Evolutionary conservation across 495 filamentous ascomycete species (phyloP).

Genomic region (Durotheca rogersii): DNA sequence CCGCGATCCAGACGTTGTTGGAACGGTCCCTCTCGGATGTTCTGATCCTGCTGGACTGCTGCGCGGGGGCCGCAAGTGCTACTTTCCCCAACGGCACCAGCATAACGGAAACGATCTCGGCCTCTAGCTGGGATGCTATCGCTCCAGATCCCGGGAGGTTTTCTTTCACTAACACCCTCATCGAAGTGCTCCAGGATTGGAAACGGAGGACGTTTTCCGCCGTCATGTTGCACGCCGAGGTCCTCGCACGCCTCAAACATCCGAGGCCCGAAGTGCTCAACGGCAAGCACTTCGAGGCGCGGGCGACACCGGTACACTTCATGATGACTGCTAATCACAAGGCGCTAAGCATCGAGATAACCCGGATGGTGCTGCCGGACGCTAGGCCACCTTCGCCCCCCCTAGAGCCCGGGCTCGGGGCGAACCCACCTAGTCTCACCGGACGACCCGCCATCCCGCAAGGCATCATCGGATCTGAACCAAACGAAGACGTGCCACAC

Average conservation of each 20-base stretch:
- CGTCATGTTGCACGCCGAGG: conserved; percentile 54
- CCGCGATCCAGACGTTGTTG: conserved; percentile 54
- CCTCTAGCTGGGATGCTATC: conserved; percentile 54
- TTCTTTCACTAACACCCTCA: conserved; percentile 53
- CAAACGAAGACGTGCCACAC: conserved; percentile 48
- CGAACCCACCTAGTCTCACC: conserved; percentile 15
- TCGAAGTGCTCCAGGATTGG: conserved; percentile 55
- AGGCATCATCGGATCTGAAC: conserved; percentile 36
- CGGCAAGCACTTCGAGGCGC: conserved; percentile 51
- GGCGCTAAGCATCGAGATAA: conserved; percentile 53
- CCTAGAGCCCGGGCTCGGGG: conserved; percentile 25
- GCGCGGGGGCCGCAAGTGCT: conserved; percentile 53
- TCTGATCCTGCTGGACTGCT: conserved; percentile 56
- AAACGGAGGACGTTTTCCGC: conserved; percentile 48
- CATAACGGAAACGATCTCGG: conserved; percentile 55
- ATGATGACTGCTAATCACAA: conserved; percentile 56
- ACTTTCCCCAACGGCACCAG: conserved; percentile 49
- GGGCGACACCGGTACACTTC: conserved; percentile 53
- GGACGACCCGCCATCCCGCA: conserved; percentile 23
- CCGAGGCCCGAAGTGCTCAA: conserved; percentile 51
- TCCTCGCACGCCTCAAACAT: conserved; percentile 53
- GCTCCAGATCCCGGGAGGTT: conserved; percentile 53
- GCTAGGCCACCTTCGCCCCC: conserved; percentile 38
- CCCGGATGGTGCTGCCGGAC: conserved; percentile 34
- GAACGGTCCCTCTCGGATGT: conserved; percentile 55